A percentile compares a stretch with the other conserved stretches of the same genome.
phyloP scores from a whole-genome alignment of 805 yeast genomes.

The Candida manassasensis region DNA sequence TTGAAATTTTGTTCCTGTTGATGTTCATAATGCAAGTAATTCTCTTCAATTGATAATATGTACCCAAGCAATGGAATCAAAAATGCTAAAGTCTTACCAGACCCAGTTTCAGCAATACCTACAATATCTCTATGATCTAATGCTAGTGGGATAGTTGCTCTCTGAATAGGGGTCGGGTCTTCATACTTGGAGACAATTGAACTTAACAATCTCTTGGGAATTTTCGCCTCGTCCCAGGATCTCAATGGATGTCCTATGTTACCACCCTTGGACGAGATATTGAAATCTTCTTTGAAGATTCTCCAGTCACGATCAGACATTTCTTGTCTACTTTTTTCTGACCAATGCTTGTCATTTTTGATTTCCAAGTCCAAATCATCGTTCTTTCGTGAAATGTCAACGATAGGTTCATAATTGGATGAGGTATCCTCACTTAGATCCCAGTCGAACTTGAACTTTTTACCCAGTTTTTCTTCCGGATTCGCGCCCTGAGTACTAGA shows the following conservation, averaged over 20 bases:
- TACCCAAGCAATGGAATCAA: slow-evolving; percentile 65
- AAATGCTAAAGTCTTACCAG: slow-evolving; percentile 89
- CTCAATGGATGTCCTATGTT: slow-evolving; percentile 57
- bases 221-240: slow-evolving; percentile 63
- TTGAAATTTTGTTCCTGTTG: slow-evolving; percentile 43
- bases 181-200: slow-evolving; percentile 35
- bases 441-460: slow-evolving; percentile 68
- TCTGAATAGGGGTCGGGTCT: slow-evolving; percentile 86
- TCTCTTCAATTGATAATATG: slow-evolving; percentile 32
- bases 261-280: slow-evolving; percentile 51
- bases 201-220: slow-evolving; percentile 20
- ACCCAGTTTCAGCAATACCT: slow-evolving; percentile 95
- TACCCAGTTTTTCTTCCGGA: slow-evolving; percentile 8
- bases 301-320: slow-evolving; percentile 92
- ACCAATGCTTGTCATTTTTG: slow-evolving; percentile 50
- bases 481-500: background rate
- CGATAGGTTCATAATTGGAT: slow-evolving; percentile 36
- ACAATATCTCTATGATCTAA: slow-evolving; percentile 58
- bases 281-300: slow-evolving; percentile 72
- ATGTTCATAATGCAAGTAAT: slow-evolving; percentile 33
- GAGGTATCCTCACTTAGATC: slow-evolving; percentile 62
- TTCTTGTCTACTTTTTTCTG: slow-evolving; percentile 51
- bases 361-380: slow-evolving; percentile 7
- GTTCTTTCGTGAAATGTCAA: slow-evolving; percentile 10
- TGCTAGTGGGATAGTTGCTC: slow-evolving; percentile 79